phyloP scores from a whole-genome alignment of 2,329 filamentous ascomycete genomes.

The Aspergillus persii region DNA sequence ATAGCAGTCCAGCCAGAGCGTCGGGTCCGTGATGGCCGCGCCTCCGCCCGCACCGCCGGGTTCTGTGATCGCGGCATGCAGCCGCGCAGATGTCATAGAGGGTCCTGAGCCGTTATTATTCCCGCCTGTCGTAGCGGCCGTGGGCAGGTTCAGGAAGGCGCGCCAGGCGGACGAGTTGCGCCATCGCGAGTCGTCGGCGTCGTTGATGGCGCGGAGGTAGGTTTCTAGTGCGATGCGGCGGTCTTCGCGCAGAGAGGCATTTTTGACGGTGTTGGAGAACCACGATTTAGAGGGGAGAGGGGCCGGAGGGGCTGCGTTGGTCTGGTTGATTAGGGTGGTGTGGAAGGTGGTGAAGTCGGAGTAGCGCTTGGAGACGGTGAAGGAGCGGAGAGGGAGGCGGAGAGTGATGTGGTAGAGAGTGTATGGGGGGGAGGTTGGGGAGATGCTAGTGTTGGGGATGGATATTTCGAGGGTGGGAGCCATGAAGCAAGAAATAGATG shows the following conservation, averaged over 20 bases:
- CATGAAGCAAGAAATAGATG: constrained; percentile 27
- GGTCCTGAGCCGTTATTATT: constrained; percentile 12
- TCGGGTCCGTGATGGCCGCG: constrained; percentile 50
- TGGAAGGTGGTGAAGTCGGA: constrained; percentile 62
- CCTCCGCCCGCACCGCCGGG: constrained; percentile 24
- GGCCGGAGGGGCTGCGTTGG: constrained; percentile 51
- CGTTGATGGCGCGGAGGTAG: constrained; percentile 60
- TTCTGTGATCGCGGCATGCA: constrained; percentile 45
- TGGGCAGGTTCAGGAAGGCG: constrained; percentile 57
- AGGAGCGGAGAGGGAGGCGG: constrained; percentile 59
- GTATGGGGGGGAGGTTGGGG: constrained; percentile 53
- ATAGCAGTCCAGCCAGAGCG: constrained; percentile 62
- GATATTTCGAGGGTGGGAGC: constrained; percentile 45
- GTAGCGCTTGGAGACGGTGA: constrained; percentile 61
- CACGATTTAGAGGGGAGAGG: constrained; percentile 60
- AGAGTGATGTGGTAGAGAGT: constrained; percentile 62
- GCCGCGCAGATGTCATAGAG: constrained; percentile 33
- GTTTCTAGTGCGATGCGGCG: constrained; percentile 56
- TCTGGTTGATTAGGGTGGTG: constrained; percentile 49
- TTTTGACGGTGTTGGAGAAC: constrained; percentile 58
- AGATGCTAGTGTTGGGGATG: constrained; percentile 50
- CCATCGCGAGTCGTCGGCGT: constrained; percentile 56
- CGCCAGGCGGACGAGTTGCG: constrained; percentile 57
- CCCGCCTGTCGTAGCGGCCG: constrained; percentile 32
- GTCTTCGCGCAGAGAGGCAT: constrained; percentile 56